Evolutionary conservation across 2,329 filamentous ascomycete species (phyloP).

Genomic region (Pseudohalonectria lignicola): DNA sequence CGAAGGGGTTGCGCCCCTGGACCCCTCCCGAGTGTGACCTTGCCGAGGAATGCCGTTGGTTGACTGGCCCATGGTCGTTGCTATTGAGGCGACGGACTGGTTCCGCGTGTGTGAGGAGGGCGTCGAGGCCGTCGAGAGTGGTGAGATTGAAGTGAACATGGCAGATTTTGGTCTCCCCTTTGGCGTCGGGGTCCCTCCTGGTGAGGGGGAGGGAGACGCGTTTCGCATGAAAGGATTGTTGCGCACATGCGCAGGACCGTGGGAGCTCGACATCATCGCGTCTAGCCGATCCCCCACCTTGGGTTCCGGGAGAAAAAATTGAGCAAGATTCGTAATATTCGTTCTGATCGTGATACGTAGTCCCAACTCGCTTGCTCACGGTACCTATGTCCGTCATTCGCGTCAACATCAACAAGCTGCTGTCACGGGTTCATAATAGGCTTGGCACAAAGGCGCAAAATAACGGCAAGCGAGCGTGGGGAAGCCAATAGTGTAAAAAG

Average conservation of each 20-base stretch:
- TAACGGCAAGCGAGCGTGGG: too few species aligned
- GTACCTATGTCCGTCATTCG: too few species aligned
- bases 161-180: slow-evolving; percentile 63
- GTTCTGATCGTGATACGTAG: too few species aligned
- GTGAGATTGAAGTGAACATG: slow-evolving; percentile 47
- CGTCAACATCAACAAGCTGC: too few species aligned
- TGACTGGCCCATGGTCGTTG: slow-evolving; percentile 18
- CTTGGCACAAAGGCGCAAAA: too few species aligned
- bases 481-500: too few species aligned
- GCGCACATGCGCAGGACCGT: slow-evolving; percentile 34
- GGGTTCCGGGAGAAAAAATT: too few species aligned
- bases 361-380: too few species aligned
- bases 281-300: too few species aligned
- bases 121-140: slow-evolving; percentile 19
- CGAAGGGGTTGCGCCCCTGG: slow-evolving; percentile 48
- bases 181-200: slow-evolving; percentile 27
- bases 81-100: slow-evolving; percentile 52
- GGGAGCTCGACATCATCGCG: slow-evolving; percentile 1
- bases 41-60: slow-evolving; percentile 6
- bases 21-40: slow-evolving; percentile 40
- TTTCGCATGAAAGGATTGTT: slow-evolving; percentile 71
- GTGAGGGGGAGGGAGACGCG: slow-evolving; percentile 51
- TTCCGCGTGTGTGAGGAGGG: slow-evolving; percentile 39
- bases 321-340: too few species aligned
- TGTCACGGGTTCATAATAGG: too few species aligned